These are phyloP conservation scores for Dryadomyces quercus-mongolicae DNA, from an alignment of 2,329 filamentous ascomycete species.

Conservation along the genomic window DNA sequence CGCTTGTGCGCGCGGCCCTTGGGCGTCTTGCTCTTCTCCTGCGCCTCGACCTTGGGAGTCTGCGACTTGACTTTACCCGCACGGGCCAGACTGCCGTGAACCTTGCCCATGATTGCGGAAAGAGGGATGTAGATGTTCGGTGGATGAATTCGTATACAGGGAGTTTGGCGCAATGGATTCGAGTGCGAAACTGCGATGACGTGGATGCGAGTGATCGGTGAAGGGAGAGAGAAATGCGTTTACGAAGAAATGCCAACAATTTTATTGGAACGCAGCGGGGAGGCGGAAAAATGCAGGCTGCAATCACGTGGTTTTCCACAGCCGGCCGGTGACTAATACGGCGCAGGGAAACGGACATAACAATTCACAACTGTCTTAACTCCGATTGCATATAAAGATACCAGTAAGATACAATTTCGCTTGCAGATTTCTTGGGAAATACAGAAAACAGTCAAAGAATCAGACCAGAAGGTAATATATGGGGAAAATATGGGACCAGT, in stretches of 20 bases:
- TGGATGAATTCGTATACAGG: neutral
- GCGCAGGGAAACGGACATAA: neutral
- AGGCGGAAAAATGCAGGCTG: neutral
- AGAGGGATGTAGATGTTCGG: neutral
- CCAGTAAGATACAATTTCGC: no score
- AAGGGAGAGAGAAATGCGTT: neutral
- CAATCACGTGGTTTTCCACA: neutral
- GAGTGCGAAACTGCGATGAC: no score
- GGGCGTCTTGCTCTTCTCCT: conserved; percentile 94
- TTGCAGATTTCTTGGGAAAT: neutral
- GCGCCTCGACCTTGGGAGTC: conserved; percentile 78
- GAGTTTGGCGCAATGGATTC: no score
- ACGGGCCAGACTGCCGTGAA: conserved; percentile 13
- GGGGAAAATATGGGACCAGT: neutral
- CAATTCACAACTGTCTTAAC: no score
- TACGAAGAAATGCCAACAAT: neutral
- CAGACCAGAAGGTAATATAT: neutral
- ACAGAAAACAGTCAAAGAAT: neutral
- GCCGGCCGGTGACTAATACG: neutral
- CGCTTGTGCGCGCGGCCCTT: conserved; percentile 98
- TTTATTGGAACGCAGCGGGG: neutral
- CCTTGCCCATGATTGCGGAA: conserved; percentile 12
- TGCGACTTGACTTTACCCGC: conserved; percentile 93
- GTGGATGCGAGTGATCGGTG: neutral
- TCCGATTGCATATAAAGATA: no score